A percentile compares a stretch with the other conserved stretches of the same genome.
These are phyloP conservation scores for Basipetospora sp. DNA, from an alignment of 2,329 filamentous ascomycete genomes.

Conservation along the genomic window DNA sequence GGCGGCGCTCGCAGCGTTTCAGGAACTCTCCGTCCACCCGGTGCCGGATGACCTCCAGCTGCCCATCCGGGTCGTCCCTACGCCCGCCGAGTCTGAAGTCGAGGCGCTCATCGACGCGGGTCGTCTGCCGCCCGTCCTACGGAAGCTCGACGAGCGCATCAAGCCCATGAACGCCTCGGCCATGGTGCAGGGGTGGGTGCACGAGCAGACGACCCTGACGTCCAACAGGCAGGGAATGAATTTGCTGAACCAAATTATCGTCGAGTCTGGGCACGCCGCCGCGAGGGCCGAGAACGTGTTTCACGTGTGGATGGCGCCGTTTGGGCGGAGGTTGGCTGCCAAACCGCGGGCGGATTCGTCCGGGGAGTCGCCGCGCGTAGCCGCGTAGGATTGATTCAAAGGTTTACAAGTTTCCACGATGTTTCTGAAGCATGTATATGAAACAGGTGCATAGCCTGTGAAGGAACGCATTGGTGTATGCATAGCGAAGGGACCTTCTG, in stretches of 20 bases:
- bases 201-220: conserved; percentile 20
- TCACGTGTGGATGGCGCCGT: conserved; percentile 5
- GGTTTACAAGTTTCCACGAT: too few relatives aligned
- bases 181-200: conserved; percentile 26
- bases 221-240: conserved; percentile 24
- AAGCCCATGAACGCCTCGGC: conserved; percentile 24
- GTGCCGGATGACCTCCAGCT: conserved; percentile 20
- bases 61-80: conserved; percentile 18
- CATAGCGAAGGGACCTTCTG: too few relatives aligned
- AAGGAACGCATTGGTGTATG: too few relatives aligned
- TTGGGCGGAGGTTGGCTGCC: conserved; percentile 6
- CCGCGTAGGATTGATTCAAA: too few relatives aligned
- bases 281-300: conserved; percentile 4
- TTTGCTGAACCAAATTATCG: conserved; percentile 2
- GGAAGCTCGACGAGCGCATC: conserved; percentile 19
- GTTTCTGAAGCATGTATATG: too few relatives aligned
- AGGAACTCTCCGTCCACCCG: conserved; percentile 18
- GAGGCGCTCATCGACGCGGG: conserved; percentile 15
- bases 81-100: conserved; percentile 15
- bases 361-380: too few relatives aligned
- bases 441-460: too few relatives aligned
- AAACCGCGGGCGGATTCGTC: neutral
- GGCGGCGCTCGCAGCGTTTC: conserved; percentile 15
- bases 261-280: conserved; percentile 1
- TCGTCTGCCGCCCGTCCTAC: conserved; percentile 14